Base-by-base conservation (phyloP, 257 asterid genomes). In the Verbena officinalis region DNA sequence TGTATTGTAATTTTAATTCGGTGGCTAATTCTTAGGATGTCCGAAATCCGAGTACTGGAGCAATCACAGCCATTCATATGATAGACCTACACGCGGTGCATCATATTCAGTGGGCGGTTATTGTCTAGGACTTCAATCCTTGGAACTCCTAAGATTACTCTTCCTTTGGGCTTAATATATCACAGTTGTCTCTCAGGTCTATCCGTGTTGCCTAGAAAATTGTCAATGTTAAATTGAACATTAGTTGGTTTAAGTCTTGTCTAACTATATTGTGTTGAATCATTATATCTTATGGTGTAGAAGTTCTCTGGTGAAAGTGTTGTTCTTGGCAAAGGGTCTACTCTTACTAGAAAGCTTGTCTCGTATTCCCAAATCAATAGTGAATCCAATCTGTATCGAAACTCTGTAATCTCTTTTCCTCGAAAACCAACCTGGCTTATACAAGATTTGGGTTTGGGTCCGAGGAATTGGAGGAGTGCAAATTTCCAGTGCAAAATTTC, bases 401-500 rank as follows among this genome's bases (percentile, higher is more conserved):
- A 59, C 44, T 12, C 73, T 58, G 59, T 30, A 22, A 46, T 43
- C 59, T 50, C 22, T 49, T 66, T 76, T 48, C 65, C 62, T 57
- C 63, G 63, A 61, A 64, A 53, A 8, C 62, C 51, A 33, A 61
- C 77, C 81, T 62, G 71, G 53, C 53, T 52, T 12, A 53, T 23
- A 52, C 52, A 34, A 17, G 20, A 14, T 58, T 49, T 30, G 39
- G 69, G 67, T 58, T 56, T 66, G 77, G 64, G 62, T 63, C 72
- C 56, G 70, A 65, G 76, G 76, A 72, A 48, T 64, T 44, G 80
- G 76, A 75, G 77, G 71, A 74, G 72, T 85, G 87, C 83, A 72
- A 55, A 39, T 49, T 70, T 45, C 53, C 34, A 24, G 75, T 39
- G 40, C 65, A n/a, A 72, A 49, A 49, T 53, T 53, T 62, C 68